These are phyloP conservation scores for Coix lacrymajobi DNA, from an alignment of 176 grass and related monocot genomes.

Conservation along the genomic window DNA sequence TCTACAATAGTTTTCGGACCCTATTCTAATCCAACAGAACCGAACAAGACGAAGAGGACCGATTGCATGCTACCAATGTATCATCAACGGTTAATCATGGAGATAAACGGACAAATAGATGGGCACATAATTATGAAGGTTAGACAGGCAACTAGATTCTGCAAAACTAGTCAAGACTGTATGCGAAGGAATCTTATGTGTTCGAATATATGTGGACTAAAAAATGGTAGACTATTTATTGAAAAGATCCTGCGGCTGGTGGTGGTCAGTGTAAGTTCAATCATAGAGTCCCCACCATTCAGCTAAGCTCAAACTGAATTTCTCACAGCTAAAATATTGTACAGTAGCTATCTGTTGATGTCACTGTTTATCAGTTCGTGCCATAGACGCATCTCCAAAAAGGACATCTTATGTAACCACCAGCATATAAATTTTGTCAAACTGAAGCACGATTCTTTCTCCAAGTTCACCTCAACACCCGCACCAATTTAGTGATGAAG, in stretches of 20 bases:
- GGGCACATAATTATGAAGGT: background rate
- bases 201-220: constrained; percentile 8
- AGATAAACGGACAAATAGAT: background rate
- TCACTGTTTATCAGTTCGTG: background rate
- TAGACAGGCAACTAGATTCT: constrained; percentile 7
- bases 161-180: background rate
- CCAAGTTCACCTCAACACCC: background rate
- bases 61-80: background rate
- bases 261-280: constrained; percentile 6
- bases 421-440: background rate
- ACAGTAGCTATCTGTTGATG: background rate
- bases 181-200: background rate
- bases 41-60: background rate
- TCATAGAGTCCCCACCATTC: constrained; percentile 24
- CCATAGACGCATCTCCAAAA: constrained; percentile 21
- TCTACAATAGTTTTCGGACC: too few relatives aligned
- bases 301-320: constrained; percentile 6
- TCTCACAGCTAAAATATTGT: background rate
- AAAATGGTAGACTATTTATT: background rate
- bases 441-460: background rate
- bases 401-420: background rate
- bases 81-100: background rate
- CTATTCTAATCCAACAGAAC: too few relatives aligned
- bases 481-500: background rate
- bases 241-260: background rate